These are phyloP conservation scores for Linaria vulgaris DNA, from an alignment of 257 asterid species.

Conservation along the genomic window DNA sequence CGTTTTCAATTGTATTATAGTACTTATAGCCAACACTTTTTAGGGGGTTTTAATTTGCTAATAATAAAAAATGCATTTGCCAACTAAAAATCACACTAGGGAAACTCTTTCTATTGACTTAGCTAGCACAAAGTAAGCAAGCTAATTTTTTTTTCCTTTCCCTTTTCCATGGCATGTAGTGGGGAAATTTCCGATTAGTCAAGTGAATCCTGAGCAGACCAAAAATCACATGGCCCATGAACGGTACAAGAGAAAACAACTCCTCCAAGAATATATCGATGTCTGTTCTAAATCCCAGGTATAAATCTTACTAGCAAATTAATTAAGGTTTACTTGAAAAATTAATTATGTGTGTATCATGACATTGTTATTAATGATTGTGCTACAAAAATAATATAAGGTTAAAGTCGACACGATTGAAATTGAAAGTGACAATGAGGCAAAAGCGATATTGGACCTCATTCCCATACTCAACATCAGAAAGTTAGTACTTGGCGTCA, in stretches of 20 bases:
- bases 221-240: slow-evolving; percentile 38
- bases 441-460: slow-evolving; percentile 70
- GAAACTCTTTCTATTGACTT: no score
- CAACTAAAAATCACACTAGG: no score
- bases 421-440: slow-evolving; percentile 71
- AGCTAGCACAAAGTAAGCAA: no score
- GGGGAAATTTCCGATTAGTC: slow-evolving; percentile 47
- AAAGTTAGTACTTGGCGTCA: slow-evolving; percentile 55
- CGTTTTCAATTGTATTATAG: no score
- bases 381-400: no score
- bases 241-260: slow-evolving; percentile 40
- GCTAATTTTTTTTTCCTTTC: background rate
- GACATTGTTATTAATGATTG: no score
- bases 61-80: no score
- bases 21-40: no score
- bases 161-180: slow-evolving; percentile 28
- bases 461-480: slow-evolving; percentile 72
- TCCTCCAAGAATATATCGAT: slow-evolving; percentile 36
- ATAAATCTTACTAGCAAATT: background rate
- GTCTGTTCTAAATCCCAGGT: slow-evolving; percentile 45
- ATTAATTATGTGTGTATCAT: no score
- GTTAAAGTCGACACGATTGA: slow-evolving; percentile 69
- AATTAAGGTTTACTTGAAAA: no score
- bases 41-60: no score
- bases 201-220: slow-evolving; percentile 43